These are phyloP conservation scores for Penicillium sp. DNA, from an alignment of 2,329 filamentous ascomycete genomes.

Conservation along the genomic window DNA sequence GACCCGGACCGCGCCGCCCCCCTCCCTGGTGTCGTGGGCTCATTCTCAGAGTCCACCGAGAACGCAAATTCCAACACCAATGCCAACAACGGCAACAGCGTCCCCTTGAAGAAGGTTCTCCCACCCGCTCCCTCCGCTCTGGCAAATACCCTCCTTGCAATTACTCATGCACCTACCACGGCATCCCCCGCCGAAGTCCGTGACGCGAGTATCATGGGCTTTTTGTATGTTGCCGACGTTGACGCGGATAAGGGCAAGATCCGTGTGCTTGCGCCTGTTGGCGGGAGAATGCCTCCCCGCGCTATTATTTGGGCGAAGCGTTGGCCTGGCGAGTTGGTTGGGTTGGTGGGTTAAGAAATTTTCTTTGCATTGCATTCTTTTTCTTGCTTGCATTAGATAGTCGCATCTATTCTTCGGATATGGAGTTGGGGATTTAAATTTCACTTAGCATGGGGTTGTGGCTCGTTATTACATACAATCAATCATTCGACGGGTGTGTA, in stretches of 20 bases:
- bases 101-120: constrained; percentile 60
- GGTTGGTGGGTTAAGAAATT: constrained; percentile 62
- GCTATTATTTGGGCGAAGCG: constrained; percentile 75
- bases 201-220: constrained; percentile 83
- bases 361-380: neutral
- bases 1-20: constrained; percentile 19
- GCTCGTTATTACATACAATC: neutral
- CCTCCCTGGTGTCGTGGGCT: constrained; percentile 26
- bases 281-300: constrained; percentile 73
- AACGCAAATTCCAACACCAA: constrained; percentile 20
- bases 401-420: neutral
- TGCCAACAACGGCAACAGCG: constrained; percentile 21
- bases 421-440: neutral
- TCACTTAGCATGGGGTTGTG: constrained; percentile 7
- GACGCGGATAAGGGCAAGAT: constrained; percentile 80
- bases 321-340: constrained; percentile 84
- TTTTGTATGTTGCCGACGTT: constrained; percentile 88
- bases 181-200: constrained; percentile 72
- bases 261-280: constrained; percentile 78
- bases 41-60: constrained; percentile 13
- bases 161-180: constrained; percentile 72
- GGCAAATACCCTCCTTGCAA: constrained; percentile 78
- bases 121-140: constrained; percentile 61
- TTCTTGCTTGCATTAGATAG: constrained; percentile 1
- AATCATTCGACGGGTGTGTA: neutral